A percentile compares a stretch with the other conserved stretches of the same genome.
Conservation (phyloP, 352 stramenopile species). For the Pythium grandisporangium region DNA sequence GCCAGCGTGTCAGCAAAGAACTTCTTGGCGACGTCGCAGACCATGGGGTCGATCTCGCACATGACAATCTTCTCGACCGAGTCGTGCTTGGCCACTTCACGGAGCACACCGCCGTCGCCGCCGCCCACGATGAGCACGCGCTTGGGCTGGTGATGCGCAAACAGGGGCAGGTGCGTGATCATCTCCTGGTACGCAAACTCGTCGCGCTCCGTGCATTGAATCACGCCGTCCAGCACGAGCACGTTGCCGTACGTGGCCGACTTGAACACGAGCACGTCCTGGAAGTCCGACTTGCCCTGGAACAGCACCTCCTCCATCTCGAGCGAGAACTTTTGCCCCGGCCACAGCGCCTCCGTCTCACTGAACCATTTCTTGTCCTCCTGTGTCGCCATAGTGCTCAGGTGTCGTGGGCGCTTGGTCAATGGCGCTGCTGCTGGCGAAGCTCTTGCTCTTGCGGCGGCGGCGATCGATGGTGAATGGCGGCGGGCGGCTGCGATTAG, state of each 20-base stretch:
- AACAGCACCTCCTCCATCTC: conserved; percentile 93
- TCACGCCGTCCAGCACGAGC: conserved; percentile 98
- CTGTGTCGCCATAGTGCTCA: conserved; percentile 23
- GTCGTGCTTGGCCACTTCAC: conserved; percentile 93
- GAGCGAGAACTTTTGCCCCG: conserved; percentile 88
- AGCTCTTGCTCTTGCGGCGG: too few relatives aligned
- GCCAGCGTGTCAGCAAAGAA: conserved; percentile 88
- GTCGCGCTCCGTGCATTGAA: conserved; percentile 98
- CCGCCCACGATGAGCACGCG: conserved; percentile 97
- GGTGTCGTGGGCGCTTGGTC: too few relatives aligned
- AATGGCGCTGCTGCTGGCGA: too few relatives aligned
- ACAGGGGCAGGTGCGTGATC: conserved; percentile 98
- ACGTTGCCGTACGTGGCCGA: conserved; percentile 96
- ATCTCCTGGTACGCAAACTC: conserved; percentile 99
- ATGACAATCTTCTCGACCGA: conserved; percentile 95
- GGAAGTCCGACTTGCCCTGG: conserved; percentile 94
- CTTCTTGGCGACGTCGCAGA: conserved; percentile 95
- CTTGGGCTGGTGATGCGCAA: conserved; percentile 93
- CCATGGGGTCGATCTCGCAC: conserved; percentile 98
- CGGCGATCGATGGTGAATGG: too few relatives aligned
- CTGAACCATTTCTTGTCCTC: conserved; percentile 88
- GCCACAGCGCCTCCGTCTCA: conserved; percentile 94
- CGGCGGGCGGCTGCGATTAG: too few relatives aligned
- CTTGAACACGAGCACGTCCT: conserved; percentile 99
- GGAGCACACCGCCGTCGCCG: conserved; percentile 96